phyloP scores from a whole-genome alignment of 495 filamentous ascomycete species.

The Talaromyces ruber region DNA sequence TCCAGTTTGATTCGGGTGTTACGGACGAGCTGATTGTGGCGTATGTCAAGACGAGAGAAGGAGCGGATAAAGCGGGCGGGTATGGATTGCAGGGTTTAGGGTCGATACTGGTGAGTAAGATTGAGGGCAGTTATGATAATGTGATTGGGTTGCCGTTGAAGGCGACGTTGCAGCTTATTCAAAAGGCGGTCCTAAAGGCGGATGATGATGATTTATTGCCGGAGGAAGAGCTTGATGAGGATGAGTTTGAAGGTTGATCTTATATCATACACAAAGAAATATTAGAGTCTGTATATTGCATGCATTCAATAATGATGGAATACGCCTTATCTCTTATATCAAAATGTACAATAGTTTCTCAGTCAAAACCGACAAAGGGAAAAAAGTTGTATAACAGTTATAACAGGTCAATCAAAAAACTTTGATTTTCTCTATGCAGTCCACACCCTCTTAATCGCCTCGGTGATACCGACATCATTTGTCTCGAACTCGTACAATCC shows the following conservation, averaged over 20 bases:
- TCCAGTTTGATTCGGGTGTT: slow-evolving; percentile 65
- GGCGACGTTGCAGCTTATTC: slow-evolving; percentile 70
- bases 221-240: slow-evolving; percentile 15
- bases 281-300: not conserved
- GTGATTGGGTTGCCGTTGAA: slow-evolving; percentile 90
- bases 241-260: slow-evolving; percentile 15
- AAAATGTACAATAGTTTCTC: slow-evolving; percentile 6
- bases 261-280: not conserved
- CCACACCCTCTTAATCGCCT: slow-evolving; percentile 81
- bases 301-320: not conserved
- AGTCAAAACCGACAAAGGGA: slow-evolving; percentile 1
- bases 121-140: slow-evolving; percentile 89
- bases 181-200: slow-evolving; percentile 60
- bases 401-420: not conserved
- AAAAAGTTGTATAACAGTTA: slow-evolving; percentile 3
- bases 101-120: slow-evolving; percentile 74
- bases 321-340: not conserved
- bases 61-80: slow-evolving; percentile 91
- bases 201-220: slow-evolving; percentile 43
- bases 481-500: slow-evolving; percentile 98
- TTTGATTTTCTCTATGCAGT: slow-evolving; percentile 42
- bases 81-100: slow-evolving; percentile 90
- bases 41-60: slow-evolving; percentile 88
- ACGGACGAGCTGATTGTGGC: slow-evolving; percentile 76
- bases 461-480: slow-evolving; percentile 93